These are phyloP conservation scores for Orychophragmus violaceus DNA, from an alignment of 345 rosid species.

Conservation along the genomic window DNA sequence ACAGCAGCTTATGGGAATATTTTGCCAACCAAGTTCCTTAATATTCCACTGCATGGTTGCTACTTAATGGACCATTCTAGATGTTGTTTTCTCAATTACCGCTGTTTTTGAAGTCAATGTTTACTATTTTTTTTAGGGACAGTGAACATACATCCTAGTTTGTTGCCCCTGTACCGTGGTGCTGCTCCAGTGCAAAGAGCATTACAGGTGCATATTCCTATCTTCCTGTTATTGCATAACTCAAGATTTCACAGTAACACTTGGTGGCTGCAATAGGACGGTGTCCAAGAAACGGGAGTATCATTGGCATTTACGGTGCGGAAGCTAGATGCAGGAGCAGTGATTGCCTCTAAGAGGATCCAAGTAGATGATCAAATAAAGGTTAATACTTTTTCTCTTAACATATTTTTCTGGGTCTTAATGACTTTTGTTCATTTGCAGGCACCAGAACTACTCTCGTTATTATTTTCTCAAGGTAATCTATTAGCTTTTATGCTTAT, in stretches of 20 bases:
- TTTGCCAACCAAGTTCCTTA: constrained; percentile 77
- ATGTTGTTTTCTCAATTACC: neutral
- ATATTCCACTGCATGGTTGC: constrained; percentile 64
- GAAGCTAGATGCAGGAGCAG: constrained; percentile 88
- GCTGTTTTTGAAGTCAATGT: neutral
- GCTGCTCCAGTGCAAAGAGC: constrained; percentile 98
- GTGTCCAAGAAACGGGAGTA: constrained; percentile 84
- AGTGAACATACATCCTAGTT: constrained; percentile 90
- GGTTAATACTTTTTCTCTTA: constrained; percentile 34
- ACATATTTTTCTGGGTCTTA: neutral
- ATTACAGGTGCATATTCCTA: constrained; percentile 43
- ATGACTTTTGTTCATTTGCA: constrained; percentile 33
- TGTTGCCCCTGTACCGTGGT: constrained; percentile 81
- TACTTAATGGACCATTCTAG: neutral
- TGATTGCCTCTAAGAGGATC: constrained; percentile 55
- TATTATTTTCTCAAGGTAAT: constrained; percentile 69
- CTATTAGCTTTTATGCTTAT: neutral
- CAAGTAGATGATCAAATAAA: constrained; percentile 75
- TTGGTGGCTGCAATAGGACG: constrained; percentile 55
- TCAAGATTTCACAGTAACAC: constrained; percentile 7
- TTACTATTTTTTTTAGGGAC: constrained; percentile 53
- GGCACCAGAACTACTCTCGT: constrained; percentile 79
- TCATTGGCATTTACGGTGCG: constrained; percentile 82
- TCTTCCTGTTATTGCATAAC: neutral
- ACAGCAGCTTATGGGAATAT: constrained; percentile 98